Evolutionary conservation across 2,329 filamentous ascomycete genomes (phyloP).

Genomic region (Pestalotiopsis fici): DNA sequence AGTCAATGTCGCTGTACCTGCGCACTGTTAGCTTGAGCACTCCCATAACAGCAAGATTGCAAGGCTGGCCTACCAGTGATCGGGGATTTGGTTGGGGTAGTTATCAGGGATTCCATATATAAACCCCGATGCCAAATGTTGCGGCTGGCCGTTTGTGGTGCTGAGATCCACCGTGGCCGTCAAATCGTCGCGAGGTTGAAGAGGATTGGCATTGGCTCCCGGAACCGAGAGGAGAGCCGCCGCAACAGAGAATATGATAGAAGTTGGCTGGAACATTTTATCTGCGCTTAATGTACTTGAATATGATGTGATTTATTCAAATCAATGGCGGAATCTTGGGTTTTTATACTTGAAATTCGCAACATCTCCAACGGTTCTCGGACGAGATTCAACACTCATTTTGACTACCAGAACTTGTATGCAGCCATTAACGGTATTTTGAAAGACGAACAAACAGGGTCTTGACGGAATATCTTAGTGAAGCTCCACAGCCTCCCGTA

Average conservation of each 20-base stretch:
- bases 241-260: neutral
- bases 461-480: neutral
- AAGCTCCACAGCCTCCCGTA: too few species aligned
- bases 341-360: neutral
- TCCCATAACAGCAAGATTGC: too few species aligned
- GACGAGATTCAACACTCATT: neutral
- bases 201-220: neutral
- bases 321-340: neutral
- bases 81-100: conserved; percentile 17
- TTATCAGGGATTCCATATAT: conserved; percentile 23
- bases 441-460: neutral
- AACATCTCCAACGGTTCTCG: neutral
- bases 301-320: too few species aligned
- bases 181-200: neutral
- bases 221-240: neutral
- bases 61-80: conserved; percentile 17
- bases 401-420: neutral
- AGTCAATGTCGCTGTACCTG: conserved; percentile 20
- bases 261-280: neutral
- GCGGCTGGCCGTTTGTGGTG: conserved; percentile 13
- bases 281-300: neutral
- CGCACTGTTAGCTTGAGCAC: neutral
- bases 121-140: conserved; percentile 22
- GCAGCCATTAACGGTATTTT: neutral
- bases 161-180: conserved; percentile 20